Evolutionary conservation across 179 eudicot genomes (phyloP).

Genomic region (Beta lomatogona): DNA sequence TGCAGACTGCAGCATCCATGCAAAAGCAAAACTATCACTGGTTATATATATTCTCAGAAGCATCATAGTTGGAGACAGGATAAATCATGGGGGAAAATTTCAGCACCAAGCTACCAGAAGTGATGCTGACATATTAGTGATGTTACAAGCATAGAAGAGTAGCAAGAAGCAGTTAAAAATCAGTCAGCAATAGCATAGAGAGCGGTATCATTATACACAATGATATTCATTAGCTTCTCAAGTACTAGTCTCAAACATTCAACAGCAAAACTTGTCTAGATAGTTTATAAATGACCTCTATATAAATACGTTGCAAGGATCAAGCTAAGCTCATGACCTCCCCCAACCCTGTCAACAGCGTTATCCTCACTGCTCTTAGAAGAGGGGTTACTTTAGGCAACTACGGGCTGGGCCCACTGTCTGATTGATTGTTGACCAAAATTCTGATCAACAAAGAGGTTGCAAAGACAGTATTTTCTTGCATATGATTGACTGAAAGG

Average conservation of each 20-base stretch:
- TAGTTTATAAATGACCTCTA: not conserved
- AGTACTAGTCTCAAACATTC: not conserved
- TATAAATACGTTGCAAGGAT: not conserved
- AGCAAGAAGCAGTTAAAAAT: not conserved
- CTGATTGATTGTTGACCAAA: not conserved
- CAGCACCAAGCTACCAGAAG: not conserved
- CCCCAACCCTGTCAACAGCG: not conserved
- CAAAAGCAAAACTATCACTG: not conserved
- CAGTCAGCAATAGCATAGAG: not conserved
- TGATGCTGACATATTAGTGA: not conserved
- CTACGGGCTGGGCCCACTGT: not conserved
- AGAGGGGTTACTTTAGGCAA: not conserved
- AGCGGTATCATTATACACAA: not conserved
- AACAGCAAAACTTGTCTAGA: not conserved
- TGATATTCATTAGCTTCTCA: conserved; percentile 5
- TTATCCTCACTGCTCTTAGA: not conserved
- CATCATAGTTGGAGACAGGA: not conserved
- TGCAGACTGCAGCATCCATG: conserved; percentile 34
- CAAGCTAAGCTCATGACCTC: not conserved
- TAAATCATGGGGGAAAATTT: not conserved
- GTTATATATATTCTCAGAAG: not conserved
- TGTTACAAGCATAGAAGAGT: not conserved
- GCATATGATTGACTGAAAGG: not conserved
- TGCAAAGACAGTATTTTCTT: not conserved
- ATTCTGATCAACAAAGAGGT: not conserved